Conservation (phyloP, 2,329 filamentous ascomycete genomes). For the Neofusicoccum kwambonambiense region DNA sequence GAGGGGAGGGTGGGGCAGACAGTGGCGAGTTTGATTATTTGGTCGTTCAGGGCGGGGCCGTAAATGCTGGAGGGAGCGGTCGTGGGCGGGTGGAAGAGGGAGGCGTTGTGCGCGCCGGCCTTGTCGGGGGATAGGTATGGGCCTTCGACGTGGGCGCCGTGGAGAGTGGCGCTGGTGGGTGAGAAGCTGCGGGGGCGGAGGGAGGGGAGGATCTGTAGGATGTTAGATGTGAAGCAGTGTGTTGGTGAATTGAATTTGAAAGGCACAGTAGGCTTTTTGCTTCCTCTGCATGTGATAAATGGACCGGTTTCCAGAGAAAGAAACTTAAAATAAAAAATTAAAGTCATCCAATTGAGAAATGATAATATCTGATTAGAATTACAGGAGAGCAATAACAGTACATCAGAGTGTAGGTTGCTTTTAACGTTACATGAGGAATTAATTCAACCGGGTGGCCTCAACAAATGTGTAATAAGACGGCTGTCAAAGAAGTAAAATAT, state of each 20-base stretch:
- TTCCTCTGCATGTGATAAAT: too few relatives aligned
- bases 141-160: constrained; percentile 58
- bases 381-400: too few relatives aligned
- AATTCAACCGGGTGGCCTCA: too few relatives aligned
- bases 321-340: too few relatives aligned
- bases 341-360: too few relatives aligned
- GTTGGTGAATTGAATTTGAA: background rate
- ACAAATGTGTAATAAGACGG: too few relatives aligned
- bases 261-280: too few relatives aligned
- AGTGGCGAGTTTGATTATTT: constrained; percentile 50
- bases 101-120: constrained; percentile 53
- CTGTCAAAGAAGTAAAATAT: too few relatives aligned
- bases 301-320: too few relatives aligned
- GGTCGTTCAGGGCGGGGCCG: constrained; percentile 37
- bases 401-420: background rate
- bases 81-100: constrained; percentile 43
- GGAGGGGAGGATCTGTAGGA: constrained; percentile 47
- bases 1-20: constrained; percentile 53
- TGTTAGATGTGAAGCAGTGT: background rate
- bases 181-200: constrained; percentile 44
- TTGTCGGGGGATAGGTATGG: constrained; percentile 55
- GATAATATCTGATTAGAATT: too few relatives aligned
- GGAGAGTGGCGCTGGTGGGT: constrained; percentile 45
- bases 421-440: too few relatives aligned
- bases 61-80: constrained; percentile 42